Evolutionary conservation across 345 rosid species (phyloP).

Genomic region (Barbarea vulgaris): DNA sequence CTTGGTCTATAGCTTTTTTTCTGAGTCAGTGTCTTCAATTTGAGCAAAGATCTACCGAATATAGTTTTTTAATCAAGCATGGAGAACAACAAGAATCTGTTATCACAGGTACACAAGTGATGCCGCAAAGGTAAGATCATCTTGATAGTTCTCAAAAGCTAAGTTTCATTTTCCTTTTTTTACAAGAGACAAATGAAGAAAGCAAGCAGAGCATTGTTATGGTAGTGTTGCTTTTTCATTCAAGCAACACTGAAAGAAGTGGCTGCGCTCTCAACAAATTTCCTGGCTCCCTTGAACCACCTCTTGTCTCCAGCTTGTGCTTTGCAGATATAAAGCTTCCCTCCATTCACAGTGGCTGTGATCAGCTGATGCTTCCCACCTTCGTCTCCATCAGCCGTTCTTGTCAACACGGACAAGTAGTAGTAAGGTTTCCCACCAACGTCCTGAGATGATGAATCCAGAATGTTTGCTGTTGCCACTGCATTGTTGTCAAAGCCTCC

Average conservation of each 20-base stretch:
- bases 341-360: slow-evolving; percentile 70
- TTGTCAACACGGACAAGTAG: slow-evolving; percentile 70
- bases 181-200: slow-evolving; percentile 40
- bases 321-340: slow-evolving; percentile 93
- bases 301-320: slow-evolving; percentile 99
- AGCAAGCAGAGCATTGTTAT: slow-evolving; percentile 32
- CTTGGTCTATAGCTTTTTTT: neutral
- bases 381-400: slow-evolving; percentile 98
- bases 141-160: slow-evolving; percentile 41
- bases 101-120: slow-evolving; percentile 32
- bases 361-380: slow-evolving; percentile 93
- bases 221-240: slow-evolving; percentile 28
- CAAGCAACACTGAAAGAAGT: slow-evolving; percentile 88
- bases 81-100: slow-evolving; percentile 2
- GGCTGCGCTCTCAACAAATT: slow-evolving; percentile 71
- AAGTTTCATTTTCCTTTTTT: slow-evolving; percentile 34
- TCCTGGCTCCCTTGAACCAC: slow-evolving; percentile 97
- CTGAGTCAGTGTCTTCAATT: neutral
- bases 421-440: slow-evolving; percentile 66
- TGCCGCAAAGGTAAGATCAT: slow-evolving; percentile 35
- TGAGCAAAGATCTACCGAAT: slow-evolving; percentile 10
- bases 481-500: slow-evolving; percentile 79
- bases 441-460: slow-evolving; percentile 53
- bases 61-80: neutral
- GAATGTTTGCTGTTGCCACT: slow-evolving; percentile 88